Base-by-base conservation (phyloP, 2,329 filamentous ascomycete species). In the Fusarium graminum region DNA sequence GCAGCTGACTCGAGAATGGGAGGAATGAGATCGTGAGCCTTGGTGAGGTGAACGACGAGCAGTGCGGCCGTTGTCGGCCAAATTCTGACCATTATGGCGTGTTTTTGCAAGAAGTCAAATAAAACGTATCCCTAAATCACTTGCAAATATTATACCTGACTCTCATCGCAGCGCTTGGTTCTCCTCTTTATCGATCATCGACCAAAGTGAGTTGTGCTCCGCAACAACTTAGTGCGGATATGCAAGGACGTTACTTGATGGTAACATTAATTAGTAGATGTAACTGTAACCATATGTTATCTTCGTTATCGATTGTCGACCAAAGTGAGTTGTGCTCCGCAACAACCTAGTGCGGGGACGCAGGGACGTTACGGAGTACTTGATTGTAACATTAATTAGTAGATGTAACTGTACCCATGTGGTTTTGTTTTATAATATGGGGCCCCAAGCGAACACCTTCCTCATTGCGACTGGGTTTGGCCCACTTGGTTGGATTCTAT, bases 301-400 rank as follows among this genome's bases (percentile, higher is more conserved):
- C n/a, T n/a, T n/a, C n/a, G n/a, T n/a, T n/a, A n/a, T n/a, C n/a
- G 49, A 62, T 62, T 42, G 17, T 53, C 34, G 55, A 29, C 16
- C 10, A 28, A 39, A 49, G n/a, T 34, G 44, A 28, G 29, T 29
- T 34, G 17, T 38, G 19, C 22, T 55, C 59, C 41, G 14, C 42
- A 43, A 13, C n/a, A n/a, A n/a, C n/a, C 5, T 25, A 25, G 19
- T 58, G 54, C 49, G 54, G 54, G 32, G 49, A 54, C 22, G 22
- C 29, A n/a, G n/a, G n/a, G n/a, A n/a, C n/a, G n/a, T n/a, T n/a
- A n/a, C n/a, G n/a, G n/a, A n/a, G n/a, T 50, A 42, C 36, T 52
- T 40, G 16, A 42, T 13, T 53, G 47, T 8, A 43, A 57, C 53
- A n/a, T n/a, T n/a, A n/a, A 17, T 50, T 32, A n/a, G 10, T 19